phyloP scores from a whole-genome alignment of 2,329 filamentous ascomycete genomes.

The Cladosporium sp. region DNA sequence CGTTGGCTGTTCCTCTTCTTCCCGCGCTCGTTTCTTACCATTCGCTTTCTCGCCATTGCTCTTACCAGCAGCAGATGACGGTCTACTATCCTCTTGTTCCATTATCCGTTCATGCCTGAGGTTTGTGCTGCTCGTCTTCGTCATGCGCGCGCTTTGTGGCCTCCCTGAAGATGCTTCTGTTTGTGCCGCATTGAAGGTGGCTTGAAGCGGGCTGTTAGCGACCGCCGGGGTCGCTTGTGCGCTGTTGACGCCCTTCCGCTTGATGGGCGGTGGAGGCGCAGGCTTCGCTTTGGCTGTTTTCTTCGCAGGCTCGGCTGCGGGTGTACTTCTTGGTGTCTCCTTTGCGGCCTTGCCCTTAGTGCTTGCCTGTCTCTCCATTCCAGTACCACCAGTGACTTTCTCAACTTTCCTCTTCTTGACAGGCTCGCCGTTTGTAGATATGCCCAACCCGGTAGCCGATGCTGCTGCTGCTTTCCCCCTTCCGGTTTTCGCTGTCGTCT shows the following conservation, averaged over 20 bases:
- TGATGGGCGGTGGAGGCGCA: conserved; percentile 58
- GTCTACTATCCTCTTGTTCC: conserved; percentile 38
- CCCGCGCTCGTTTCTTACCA: conserved; percentile 11
- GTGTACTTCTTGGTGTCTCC: conserved; percentile 63
- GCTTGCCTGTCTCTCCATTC: conserved; percentile 65
- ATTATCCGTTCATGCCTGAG: conserved; percentile 26
- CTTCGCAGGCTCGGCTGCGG: conserved; percentile 59
- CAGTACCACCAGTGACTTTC: conserved; percentile 44
- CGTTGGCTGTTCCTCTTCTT: conserved; percentile 15
- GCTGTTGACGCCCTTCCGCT: conserved; percentile 63
- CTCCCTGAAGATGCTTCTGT: conserved; percentile 63
- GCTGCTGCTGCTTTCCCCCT: conserved; percentile 57
- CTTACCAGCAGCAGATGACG: conserved; percentile 16
- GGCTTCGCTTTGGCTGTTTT: conserved; percentile 61
- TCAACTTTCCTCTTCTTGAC: conserved; percentile 78
- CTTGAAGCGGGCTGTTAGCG: conserved; percentile 45
- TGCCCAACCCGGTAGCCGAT: conserved; percentile 44
- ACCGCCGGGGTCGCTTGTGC: conserved; percentile 35
- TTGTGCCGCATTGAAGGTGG: conserved; percentile 54
- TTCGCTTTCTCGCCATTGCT: conserved; percentile 15
- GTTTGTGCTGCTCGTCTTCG: conserved; percentile 63
- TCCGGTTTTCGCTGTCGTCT: conserved; percentile 47
- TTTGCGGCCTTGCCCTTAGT: conserved; percentile 31
- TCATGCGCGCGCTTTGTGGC: conserved; percentile 62
- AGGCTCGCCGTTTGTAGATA: conserved; percentile 55